Conservation (phyloP, 768 basidiomycete species). For the Lactarius sanguifluus region DNA sequence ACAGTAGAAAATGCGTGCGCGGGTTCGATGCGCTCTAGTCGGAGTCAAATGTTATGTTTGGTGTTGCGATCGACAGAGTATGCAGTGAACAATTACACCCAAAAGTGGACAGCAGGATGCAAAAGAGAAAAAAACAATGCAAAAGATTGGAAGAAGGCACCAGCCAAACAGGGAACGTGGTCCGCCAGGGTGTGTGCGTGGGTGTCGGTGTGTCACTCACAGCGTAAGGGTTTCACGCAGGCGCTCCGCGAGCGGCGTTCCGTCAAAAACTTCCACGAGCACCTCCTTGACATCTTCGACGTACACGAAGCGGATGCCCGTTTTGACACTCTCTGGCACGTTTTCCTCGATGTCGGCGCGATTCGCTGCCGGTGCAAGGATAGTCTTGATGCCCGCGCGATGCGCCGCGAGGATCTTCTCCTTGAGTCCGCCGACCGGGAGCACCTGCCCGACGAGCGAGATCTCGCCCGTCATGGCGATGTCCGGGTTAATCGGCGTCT, state of each 20-base stretch:
- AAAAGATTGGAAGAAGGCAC: slow-evolving; percentile 2
- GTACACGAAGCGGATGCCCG: slow-evolving; percentile 91
- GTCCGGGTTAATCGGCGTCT: slow-evolving; percentile 79
- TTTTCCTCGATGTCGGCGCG: slow-evolving; percentile 96
- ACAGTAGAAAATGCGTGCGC: slow-evolving; percentile 27
- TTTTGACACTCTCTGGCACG: slow-evolving; percentile 93
- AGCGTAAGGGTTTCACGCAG: slow-evolving; percentile 61
- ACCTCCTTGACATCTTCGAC: slow-evolving; percentile 93
- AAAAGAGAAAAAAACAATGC: not conserved
- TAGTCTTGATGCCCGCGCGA: slow-evolving; percentile 92
- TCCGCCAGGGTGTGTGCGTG: not conserved
- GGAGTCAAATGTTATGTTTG: slow-evolving; percentile 18
- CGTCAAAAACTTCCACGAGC: slow-evolving; percentile 80
- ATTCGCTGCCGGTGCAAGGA: slow-evolving; percentile 84
- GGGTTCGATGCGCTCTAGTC: slow-evolving; percentile 24
- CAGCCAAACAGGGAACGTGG: not conserved
- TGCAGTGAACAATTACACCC: slow-evolving; percentile 16
- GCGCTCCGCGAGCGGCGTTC: slow-evolving; percentile 53
- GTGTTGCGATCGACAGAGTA: slow-evolving; percentile 14
- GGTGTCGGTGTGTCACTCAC: slow-evolving; percentile 1
- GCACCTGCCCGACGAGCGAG: slow-evolving; percentile 91
- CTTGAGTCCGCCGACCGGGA: slow-evolving; percentile 94
- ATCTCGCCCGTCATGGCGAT: slow-evolving; percentile 99
- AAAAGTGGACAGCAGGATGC: slow-evolving; percentile 9
- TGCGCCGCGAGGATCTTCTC: slow-evolving; percentile 97